Evolutionary conservation across 2,329 filamentous ascomycete species (phyloP).

Genomic region (Talaromyces sp.): DNA sequence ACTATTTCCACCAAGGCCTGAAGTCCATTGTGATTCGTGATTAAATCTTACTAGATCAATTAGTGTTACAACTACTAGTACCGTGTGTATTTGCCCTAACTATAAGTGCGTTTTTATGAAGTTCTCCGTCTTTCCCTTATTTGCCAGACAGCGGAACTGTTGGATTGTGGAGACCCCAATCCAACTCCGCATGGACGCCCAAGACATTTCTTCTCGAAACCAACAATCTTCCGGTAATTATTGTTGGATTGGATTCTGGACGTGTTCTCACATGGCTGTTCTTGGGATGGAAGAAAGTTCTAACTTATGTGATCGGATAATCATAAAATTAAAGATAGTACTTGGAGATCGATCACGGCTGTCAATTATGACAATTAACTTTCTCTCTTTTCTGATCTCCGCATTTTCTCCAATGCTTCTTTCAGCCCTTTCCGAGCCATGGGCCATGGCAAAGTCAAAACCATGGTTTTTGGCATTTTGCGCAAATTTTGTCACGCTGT

Average conservation of each 20-base stretch:
- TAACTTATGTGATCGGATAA: background rate
- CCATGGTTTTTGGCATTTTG: background rate
- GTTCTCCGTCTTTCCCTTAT: background rate
- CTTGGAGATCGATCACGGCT: background rate
- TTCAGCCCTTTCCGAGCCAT: conserved; percentile 1
- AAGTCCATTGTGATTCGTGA: conserved; percentile 1
- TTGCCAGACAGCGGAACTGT: background rate
- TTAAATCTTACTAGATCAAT: background rate
- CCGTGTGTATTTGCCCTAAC: background rate
- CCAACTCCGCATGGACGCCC: background rate
- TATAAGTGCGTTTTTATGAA: background rate
- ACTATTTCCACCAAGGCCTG: background rate
- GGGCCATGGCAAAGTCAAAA: conserved; percentile 3
- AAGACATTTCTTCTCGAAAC: too few relatives aligned
- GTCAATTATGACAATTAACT: background rate
- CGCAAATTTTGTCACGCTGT: background rate
- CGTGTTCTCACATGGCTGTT: background rate
- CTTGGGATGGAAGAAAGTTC: background rate
- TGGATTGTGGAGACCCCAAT: conserved; percentile 3
- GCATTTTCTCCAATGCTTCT: conserved; percentile 1
- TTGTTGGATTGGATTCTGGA: background rate
- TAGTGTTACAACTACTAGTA: background rate
- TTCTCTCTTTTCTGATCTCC: background rate
- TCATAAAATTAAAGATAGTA: background rate
- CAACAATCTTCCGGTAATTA: too few relatives aligned